Evolutionary conservation across 2,329 filamentous ascomycete genomes (phyloP), one percentile per base, ranked within the genome.

Genomic region (Phialophora chinensis): DNA sequence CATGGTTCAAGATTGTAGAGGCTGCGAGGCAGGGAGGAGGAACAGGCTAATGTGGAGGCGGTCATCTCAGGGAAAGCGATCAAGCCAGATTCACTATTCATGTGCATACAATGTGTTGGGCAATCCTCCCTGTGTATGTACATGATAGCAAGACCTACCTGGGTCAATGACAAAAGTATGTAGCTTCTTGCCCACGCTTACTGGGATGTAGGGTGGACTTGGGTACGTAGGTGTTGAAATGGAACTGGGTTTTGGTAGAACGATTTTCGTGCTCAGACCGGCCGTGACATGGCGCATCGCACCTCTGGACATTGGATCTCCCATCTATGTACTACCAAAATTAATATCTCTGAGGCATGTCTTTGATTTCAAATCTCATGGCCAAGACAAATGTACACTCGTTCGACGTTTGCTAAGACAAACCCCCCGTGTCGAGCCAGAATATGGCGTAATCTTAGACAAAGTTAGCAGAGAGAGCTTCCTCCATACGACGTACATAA

Each of bases 1-100:
- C 95, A 99, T 84, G 87, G 87, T 73, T 88, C 86, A 72, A 83
- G 87, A 75, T 81, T 89, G 82, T 89, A 88, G 60, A 20, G 23
- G 17, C 55, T 29, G 42, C 29, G 49, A 60, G 44, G 27, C 23
- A 29, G 50, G 14, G n/a, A 17, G 6, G 23, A 49, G 20, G 59
- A 61, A 27, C n/a, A 29, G 6, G 33, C 27, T 42, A 53, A 52
- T 23, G 54, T 29, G 20, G 57, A 50, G 42, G 38, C 29, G 25
- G 53, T 25, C 25, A 53, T 53, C 49, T 53, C 49, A 27, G 23
- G 49, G 27, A 12, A 12, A 53, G 8, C 20, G 11, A 8, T 27
- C 49, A 20, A 33, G 53, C 11, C 53, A 31, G 25, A 29, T 35
- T 55, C 25, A 35, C 23, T 20, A 55, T 29, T 10, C 27, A 55